Base-by-base conservation (phyloP, 2,329 filamentous ascomycete species). In the Pseudofabraea citricarpa region DNA sequence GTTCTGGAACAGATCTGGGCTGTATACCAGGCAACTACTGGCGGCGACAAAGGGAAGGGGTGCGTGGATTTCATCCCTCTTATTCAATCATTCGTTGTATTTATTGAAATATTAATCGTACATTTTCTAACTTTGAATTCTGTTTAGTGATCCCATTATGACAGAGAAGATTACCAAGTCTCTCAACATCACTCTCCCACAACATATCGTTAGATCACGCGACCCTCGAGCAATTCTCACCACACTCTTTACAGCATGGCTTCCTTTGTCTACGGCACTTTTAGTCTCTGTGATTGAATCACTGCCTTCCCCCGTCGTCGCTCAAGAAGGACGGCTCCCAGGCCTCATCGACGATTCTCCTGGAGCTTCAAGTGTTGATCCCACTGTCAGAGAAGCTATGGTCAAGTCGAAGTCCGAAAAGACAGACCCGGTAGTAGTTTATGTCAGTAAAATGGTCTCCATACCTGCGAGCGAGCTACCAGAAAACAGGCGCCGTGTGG, bases 401-500 rank as follows among this genome's bases (percentile, higher is more conserved):
- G 68, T 86, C 2, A 74, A 81, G 0, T 96, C 95, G 60, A 87
- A 86, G 57, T 79, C 79, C 3, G 74, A 73, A 0, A 73, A 77
- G 29, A 74, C 81, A 0, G 85, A 86, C 45, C 90, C 91, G 0
- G 81, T 95, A 0, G 88, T 98, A 2, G 91, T 88, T 7, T 98
- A 95, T 53, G 87, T 98, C 48, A 97, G 91, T 68, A 98, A 98
- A 64, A 96, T 98, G 90, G 87, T 97, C 2, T 93, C 93, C 0
- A 76, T 98, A 10, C 91, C 90, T 0, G 88, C 94, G 58, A 96
- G 88, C 64, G 91, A 98, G 56, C 71, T 98, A 5, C 87, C 88
- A 0, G 80, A 91, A 41, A 95, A 95, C 63, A 94, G 85, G 64
- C 77, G 88, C 36, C 75, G 81, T 13, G 64, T 68, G 13, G 81